Evolutionary conservation across 2,329 filamentous ascomycete species (phyloP).

Genomic region (Aspergillus spinulosporus): DNA sequence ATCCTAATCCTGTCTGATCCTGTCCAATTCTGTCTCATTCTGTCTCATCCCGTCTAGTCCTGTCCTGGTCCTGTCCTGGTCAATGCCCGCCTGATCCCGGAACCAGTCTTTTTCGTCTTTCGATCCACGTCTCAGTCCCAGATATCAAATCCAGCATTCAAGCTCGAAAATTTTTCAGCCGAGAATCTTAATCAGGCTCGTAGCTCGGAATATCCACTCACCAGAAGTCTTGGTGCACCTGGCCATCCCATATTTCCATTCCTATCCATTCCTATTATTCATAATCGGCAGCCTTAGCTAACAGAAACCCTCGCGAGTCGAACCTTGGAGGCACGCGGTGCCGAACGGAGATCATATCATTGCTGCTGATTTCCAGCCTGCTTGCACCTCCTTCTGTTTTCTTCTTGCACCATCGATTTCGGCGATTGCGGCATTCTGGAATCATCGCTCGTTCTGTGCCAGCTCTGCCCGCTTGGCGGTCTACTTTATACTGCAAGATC

Average conservation of each 20-base stretch:
- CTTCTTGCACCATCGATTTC: slow-evolving; percentile 25
- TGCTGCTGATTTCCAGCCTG: not conserved
- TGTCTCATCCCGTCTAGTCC: no score
- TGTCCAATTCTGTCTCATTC: no score
- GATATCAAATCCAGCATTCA: not conserved
- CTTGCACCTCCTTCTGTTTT: slow-evolving; percentile 7
- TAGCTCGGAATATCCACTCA: not conserved
- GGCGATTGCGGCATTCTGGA: slow-evolving; percentile 25
- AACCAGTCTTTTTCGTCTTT: not conserved
- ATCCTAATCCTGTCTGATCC: no score
- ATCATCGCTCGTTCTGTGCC: slow-evolving; percentile 13
- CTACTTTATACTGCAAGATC: not conserved
- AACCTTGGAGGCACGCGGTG: slow-evolving; percentile 13
- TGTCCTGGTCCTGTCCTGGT: no score
- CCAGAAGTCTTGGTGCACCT: not conserved
- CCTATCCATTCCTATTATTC: slow-evolving; percentile 19
- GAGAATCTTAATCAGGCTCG: not conserved
- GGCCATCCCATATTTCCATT: not conserved
- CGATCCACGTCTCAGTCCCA: not conserved
- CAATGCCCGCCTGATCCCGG: not conserved
- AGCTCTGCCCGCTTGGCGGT: not conserved
- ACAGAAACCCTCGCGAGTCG: slow-evolving; percentile 14
- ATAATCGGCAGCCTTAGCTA: slow-evolving; percentile 20
- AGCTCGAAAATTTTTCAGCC: slow-evolving; percentile 1
- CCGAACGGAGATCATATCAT: slow-evolving; percentile 11